Evolutionary conservation across 306 rosid genomes (phyloP), one percentile per base, ranked within the genome.

Genomic region (Coriaria nepalensis): DNA sequence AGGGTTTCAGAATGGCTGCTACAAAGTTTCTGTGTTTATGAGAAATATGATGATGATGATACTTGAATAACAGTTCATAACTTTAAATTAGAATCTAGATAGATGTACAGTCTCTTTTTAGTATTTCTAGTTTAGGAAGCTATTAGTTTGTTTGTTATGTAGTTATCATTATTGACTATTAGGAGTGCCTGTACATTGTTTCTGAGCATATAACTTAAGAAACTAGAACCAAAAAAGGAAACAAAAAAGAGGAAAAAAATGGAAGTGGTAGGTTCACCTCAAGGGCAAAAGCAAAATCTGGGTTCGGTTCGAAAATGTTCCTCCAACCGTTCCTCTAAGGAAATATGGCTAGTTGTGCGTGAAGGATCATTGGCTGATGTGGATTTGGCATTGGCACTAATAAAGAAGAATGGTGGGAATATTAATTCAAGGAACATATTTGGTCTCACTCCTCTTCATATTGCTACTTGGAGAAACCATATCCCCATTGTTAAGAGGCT

Each of bases 381-480:
- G 49, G 97, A 90, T 73, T 54, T 57, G 32, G 78, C 81, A 47
- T 69, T 90, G 70, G 73, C 73, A 34, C 39, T 65, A 9, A 40
- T 79, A 43, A 90, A 90, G 76, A 90, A 79, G 82, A 81, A 61
- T 73, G 87, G 97, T 52, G 70, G 73, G 9, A 78, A 84, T 68
- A 63, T 90, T 54, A 84, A 90, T 73, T 45, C 64, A 13, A 81
- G 97, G 69, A 81, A 85, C 57, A 37, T 53, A 38, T 75, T 67
- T 52, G 95, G 97, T 65, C 66, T 90, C 45, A 84, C 95, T 50
- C 87, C 87, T 60, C 93, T 90, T 65, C 97, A 90, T 59, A 72
- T 90, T 67, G 97, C 97, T 43, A 78, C 82, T 46, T 77, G 97
- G 95, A 78, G 95, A 68, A 90, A 84, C 52, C 93, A 90, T 64